phyloP scores from a whole-genome alignment of 129 eudicot species.

The Centaurea solstitialis region DNA sequence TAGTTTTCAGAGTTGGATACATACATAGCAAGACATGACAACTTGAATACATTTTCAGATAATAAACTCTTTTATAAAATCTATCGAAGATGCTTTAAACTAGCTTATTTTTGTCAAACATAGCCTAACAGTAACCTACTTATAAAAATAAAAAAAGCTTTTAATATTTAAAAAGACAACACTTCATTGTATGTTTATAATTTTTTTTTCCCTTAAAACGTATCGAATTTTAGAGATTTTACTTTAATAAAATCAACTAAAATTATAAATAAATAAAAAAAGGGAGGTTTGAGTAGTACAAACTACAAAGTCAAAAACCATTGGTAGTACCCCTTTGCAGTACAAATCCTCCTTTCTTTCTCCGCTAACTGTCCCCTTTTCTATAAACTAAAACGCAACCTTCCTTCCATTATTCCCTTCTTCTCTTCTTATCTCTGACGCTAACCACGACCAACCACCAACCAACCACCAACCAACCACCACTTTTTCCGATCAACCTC shows the following conservation, averaged over 20 bases:
- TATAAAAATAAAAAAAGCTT: no score
- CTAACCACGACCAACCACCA: conserved; percentile 16
- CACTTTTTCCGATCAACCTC: not conserved
- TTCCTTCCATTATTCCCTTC: not conserved
- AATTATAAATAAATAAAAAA: not conserved
- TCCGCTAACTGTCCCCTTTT: not conserved
- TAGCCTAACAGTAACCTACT: no score
- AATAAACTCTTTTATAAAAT: no score
- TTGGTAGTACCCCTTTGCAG: not conserved
- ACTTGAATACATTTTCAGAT: no score
- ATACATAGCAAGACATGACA: no score
- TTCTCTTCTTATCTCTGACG: not conserved
- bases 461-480: conserved; percentile 22
- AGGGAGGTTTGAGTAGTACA: not conserved
- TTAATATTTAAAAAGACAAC: no score
- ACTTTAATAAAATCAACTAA: not conserved
- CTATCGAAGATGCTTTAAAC: no score
- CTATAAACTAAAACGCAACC: conserved; percentile 11
- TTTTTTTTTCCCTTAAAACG: no score
- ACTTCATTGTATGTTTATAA: no score
- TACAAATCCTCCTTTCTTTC: no score
- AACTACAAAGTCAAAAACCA: not conserved
- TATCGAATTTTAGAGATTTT: not conserved
- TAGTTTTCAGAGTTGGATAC: no score
- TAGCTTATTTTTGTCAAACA: no score